These are phyloP conservation scores for Botrytis paeoniae DNA, from an alignment of 2,329 filamentous ascomycete genomes.

Conservation along the genomic window DNA sequence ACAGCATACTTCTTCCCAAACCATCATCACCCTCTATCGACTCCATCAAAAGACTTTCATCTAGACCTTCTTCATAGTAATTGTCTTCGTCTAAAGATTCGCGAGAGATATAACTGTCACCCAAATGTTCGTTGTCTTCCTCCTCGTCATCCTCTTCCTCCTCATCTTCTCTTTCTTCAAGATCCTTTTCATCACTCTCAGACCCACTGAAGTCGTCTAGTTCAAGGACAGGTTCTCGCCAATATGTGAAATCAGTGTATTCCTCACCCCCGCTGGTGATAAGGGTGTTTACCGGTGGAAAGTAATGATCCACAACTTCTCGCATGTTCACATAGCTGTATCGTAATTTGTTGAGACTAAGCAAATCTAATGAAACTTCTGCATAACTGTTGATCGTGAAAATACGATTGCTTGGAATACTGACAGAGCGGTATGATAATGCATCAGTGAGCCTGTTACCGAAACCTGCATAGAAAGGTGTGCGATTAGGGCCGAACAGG, in stretches of 20 bases:
- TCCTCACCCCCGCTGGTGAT: slow-evolving; percentile 89
- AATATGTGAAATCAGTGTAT: slow-evolving; percentile 96
- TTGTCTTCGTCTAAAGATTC: slow-evolving; percentile 47
- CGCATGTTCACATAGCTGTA: slow-evolving; percentile 97
- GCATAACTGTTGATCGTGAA: slow-evolving; percentile 99
- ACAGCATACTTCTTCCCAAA: slow-evolving; percentile 32
- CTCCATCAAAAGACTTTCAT: slow-evolving; percentile 32
- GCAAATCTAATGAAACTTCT: slow-evolving; percentile 85
- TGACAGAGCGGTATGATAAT: slow-evolving; percentile 90
- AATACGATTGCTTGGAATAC: slow-evolving; percentile 89
- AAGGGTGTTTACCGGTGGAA: slow-evolving; percentile 83
- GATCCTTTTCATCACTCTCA: slow-evolving; percentile 60
- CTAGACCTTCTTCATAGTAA: slow-evolving; percentile 38
- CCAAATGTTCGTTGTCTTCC: slow-evolving; percentile 51
- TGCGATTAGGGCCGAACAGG: slow-evolving; percentile 72
- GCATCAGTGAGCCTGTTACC: slow-evolving; percentile 96
- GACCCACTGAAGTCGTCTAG: slow-evolving; percentile 86
- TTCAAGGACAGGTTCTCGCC: slow-evolving; percentile 81
- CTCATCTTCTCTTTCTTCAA: slow-evolving; percentile 50
- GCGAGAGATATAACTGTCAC: slow-evolving; percentile 56
- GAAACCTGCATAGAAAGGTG: slow-evolving; percentile 94
- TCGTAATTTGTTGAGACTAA: slow-evolving; percentile 91
- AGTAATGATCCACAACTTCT: slow-evolving; percentile 97
- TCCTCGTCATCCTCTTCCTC: slow-evolving; percentile 50
- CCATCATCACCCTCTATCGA: slow-evolving; percentile 32